Conservation (phyloP, 441 rosid species). For the Francoa sonchifolia region DNA sequence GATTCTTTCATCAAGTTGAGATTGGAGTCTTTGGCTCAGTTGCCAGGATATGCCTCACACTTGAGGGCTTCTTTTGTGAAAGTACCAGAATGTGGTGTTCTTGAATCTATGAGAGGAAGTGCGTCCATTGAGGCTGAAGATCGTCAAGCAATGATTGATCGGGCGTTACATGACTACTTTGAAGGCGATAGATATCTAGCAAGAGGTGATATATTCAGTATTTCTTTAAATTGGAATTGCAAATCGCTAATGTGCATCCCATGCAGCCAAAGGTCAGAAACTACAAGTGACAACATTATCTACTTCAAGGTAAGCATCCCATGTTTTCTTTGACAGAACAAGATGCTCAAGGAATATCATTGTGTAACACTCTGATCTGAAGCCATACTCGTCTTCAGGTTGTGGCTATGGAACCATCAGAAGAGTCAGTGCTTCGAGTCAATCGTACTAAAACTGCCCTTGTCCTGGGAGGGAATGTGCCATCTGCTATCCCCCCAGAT, state of each 20-base stretch:
- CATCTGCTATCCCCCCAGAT: constrained; percentile 79
- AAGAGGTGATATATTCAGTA: constrained; percentile 63
- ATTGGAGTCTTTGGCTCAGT: constrained; percentile 35
- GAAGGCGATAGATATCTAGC: constrained; percentile 58
- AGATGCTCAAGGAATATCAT: constrained; percentile 4
- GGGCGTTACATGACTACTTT: constrained; percentile 63
- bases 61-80: constrained; percentile 76
- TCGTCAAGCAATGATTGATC: constrained; percentile 77
- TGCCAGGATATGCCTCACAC: constrained; percentile 76
- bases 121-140: constrained; percentile 68
- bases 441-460: constrained; percentile 72
- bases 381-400: constrained; percentile 42
- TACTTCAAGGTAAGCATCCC: constrained; percentile 60
- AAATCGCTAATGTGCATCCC: constrained; percentile 55
- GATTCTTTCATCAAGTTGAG: constrained; percentile 31
- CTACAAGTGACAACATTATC: constrained; percentile 24
- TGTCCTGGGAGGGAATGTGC: constrained; percentile 76
- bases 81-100: constrained; percentile 79
- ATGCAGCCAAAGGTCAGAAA: constrained; percentile 42
- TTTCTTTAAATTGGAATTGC: constrained; percentile 62
- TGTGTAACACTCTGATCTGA: constrained; percentile 13
- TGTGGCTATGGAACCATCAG: constrained; percentile 82
- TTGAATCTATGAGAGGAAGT: constrained; percentile 45
- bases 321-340: constrained; percentile 1
- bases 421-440: constrained; percentile 62